phyloP scores from a whole-genome alignment of 495 filamentous ascomycete species.

The Venustampulla echinocandica region DNA sequence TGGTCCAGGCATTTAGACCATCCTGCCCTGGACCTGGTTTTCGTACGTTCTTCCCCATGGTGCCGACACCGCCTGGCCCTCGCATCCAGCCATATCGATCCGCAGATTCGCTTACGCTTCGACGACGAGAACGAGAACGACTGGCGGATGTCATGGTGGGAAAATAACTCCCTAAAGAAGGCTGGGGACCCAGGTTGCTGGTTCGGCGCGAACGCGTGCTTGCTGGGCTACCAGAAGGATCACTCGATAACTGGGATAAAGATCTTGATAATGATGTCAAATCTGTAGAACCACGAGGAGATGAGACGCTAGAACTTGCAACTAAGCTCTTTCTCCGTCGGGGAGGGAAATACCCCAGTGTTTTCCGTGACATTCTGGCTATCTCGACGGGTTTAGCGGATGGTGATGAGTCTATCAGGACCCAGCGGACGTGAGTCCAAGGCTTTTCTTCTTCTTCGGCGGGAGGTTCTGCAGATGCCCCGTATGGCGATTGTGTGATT shows the following conservation, averaged over 20 bases:
- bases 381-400: slow-evolving; percentile 63
- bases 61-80: slow-evolving; percentile 79
- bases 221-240: slow-evolving; percentile 21
- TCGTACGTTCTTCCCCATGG: slow-evolving; percentile 56
- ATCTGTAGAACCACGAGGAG: slow-evolving; percentile 56
- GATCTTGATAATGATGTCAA: slow-evolving; percentile 37
- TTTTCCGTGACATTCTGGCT: slow-evolving; percentile 69
- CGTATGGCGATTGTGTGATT: slow-evolving; percentile 2
- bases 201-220: slow-evolving; percentile 13
- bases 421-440: slow-evolving; percentile 86
- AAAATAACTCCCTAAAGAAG: slow-evolving; percentile 24
- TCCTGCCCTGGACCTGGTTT: slow-evolving; percentile 75
- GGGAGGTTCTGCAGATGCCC: slow-evolving; percentile 20
- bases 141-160: slow-evolving; percentile 17
- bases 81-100: slow-evolving; percentile 45
- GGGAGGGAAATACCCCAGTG: slow-evolving; percentile 86
- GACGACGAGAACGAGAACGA: slow-evolving; percentile 14
- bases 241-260: slow-evolving; percentile 16
- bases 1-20: slow-evolving; percentile 69
- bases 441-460: slow-evolving; percentile 28
- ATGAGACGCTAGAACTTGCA: slow-evolving; percentile 47
- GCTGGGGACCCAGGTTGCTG: slow-evolving; percentile 12
- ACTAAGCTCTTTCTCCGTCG: slow-evolving; percentile 71
- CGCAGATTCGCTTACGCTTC: slow-evolving; percentile 21
- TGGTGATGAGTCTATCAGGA: slow-evolving; percentile 59